A percentile compares a stretch with the other conserved stretches of the same genome.
These are phyloP conservation scores for Asterella californica DNA, from an alignment of 225 moss, liverwort and hornwort species.

Conservation along the genomic window DNA sequence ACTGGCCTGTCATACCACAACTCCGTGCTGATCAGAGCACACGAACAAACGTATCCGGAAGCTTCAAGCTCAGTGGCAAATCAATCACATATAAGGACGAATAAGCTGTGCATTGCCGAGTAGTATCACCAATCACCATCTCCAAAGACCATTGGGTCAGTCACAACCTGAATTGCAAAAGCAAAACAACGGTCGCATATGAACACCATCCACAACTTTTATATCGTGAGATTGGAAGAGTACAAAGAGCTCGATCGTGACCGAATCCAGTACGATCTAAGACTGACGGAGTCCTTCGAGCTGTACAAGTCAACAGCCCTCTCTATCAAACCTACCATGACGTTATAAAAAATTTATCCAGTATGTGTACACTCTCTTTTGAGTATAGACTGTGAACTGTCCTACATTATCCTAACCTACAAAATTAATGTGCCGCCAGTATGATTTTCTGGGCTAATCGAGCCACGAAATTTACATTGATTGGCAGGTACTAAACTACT, in stretches of 20 bases:
- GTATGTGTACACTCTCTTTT: slow-evolving; percentile 8
- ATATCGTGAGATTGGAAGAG: too few relatives aligned
- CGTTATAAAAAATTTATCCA: not conserved
- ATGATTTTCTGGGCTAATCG: not conserved
- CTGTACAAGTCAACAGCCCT: slow-evolving; percentile 13
- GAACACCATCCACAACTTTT: too few relatives aligned
- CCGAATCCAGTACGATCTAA: not conserved
- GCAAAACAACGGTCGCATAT: too few relatives aligned
- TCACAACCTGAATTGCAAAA: too few relatives aligned
- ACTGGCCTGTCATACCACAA: too few relatives aligned
- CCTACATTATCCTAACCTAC: slow-evolving; percentile 1
- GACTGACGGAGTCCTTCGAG: not conserved
- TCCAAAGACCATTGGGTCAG: too few relatives aligned
- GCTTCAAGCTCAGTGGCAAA: too few relatives aligned
- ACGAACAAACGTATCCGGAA: too few relatives aligned
- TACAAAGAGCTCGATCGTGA: not conserved
- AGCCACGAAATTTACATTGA: slow-evolving; percentile 10
- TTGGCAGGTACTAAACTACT: not conserved
- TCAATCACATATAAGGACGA: too few relatives aligned
- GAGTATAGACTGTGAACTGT: not conserved
- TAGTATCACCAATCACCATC: too few relatives aligned
- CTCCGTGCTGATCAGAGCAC: too few relatives aligned
- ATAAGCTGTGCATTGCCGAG: too few relatives aligned
- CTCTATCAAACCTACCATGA: slow-evolving; percentile 13
- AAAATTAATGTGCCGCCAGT: slow-evolving; percentile 11